phyloP scores from a whole-genome alignment of 2,329 filamentous ascomycete genomes.

The Talaromyces verruculosus region DNA sequence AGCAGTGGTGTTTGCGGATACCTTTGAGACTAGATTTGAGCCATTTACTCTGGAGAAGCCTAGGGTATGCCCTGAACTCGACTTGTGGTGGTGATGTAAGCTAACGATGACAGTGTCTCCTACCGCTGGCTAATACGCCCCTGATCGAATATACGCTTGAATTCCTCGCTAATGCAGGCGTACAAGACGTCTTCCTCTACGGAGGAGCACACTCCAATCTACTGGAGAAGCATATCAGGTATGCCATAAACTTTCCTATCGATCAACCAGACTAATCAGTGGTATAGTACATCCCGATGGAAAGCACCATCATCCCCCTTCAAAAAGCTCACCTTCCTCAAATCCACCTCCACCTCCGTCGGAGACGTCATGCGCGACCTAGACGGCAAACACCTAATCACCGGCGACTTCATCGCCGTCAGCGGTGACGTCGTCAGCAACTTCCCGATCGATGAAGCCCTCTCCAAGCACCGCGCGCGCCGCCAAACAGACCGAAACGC shows the following conservation, averaged over 20 bases:
- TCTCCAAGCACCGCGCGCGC: constrained; percentile 77
- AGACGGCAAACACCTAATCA: constrained; percentile 79
- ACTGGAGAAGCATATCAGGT: constrained; percentile 81
- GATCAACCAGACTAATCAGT: constrained; percentile 21
- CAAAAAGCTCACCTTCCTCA: constrained; percentile 76
- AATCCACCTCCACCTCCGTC: constrained; percentile 80
- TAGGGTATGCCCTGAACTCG: constrained; percentile 66
- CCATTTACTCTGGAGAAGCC: constrained; percentile 88
- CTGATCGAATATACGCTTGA: constrained; percentile 97
- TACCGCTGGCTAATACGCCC: constrained; percentile 89
- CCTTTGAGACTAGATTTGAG: constrained; percentile 86
- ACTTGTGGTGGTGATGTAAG: neutral
- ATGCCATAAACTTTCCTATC: constrained; percentile 23
- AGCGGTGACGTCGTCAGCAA: constrained; percentile 93
- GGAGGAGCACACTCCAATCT: constrained; percentile 82
- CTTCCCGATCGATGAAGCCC: constrained; percentile 73
- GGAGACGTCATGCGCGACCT: constrained; percentile 95
- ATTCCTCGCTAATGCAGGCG: constrained; percentile 89
- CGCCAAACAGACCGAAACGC: constrained; percentile 84
- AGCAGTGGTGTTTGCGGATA: constrained; percentile 76
- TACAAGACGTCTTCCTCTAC: constrained; percentile 93
- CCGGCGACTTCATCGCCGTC: constrained; percentile 87
- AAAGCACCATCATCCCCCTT: constrained; percentile 73
- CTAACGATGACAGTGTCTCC: constrained; percentile 66
- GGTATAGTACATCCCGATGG: constrained; percentile 67